phyloP scores from a whole-genome alignment of 2,329 filamentous ascomycete genomes.

The Rhinocladiella mackenziei region DNA sequence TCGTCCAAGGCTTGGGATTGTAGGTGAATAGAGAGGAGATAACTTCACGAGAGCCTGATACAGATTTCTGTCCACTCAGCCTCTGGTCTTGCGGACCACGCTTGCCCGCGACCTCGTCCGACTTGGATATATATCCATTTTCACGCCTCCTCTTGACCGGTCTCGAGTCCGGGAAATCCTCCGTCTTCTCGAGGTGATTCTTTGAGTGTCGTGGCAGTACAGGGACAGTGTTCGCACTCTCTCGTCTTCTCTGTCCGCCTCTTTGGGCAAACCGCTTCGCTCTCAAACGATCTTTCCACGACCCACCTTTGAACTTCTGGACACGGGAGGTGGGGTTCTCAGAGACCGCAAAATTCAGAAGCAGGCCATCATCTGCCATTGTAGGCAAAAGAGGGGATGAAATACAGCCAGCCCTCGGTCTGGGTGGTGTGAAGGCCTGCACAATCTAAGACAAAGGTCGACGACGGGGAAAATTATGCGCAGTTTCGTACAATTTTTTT shows the following conservation, averaged over 20 bases:
- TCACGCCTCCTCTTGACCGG: conserved; percentile 42
- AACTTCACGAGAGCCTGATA: conserved; percentile 52
- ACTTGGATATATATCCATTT: conserved; percentile 37
- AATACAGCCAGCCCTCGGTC: not conserved
- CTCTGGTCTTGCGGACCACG: conserved; percentile 14
- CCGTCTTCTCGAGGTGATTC: not conserved
- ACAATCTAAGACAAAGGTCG: not conserved
- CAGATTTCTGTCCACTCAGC: conserved; percentile 4
- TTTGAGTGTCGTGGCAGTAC: conserved; percentile 3
- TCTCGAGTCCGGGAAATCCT: conserved; percentile 30
- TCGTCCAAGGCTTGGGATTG: conserved; percentile 67
- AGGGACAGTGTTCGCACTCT: conserved; percentile 17
- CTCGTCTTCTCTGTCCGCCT: conserved; percentile 39
- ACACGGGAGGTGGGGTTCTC: conserved; percentile 58
- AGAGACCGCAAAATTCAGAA: conserved; percentile 82
- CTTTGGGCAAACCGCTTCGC: conserved; percentile 66
- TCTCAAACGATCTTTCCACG: conserved; percentile 82
- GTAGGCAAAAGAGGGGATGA: not conserved
- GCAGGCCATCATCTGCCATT: conserved; percentile 83
- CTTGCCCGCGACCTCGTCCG: conserved; percentile 11
- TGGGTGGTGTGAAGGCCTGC: not conserved
- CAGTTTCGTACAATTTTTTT: conserved; percentile 11
- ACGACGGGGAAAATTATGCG: conserved; percentile 1
- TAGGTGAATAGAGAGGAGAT: conserved; percentile 90
- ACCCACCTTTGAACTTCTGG: conserved; percentile 75